Evolutionary conservation across 306 rosid species (phyloP), one percentile per base, ranked within the genome.

Genomic region (Delonix regia): DNA sequence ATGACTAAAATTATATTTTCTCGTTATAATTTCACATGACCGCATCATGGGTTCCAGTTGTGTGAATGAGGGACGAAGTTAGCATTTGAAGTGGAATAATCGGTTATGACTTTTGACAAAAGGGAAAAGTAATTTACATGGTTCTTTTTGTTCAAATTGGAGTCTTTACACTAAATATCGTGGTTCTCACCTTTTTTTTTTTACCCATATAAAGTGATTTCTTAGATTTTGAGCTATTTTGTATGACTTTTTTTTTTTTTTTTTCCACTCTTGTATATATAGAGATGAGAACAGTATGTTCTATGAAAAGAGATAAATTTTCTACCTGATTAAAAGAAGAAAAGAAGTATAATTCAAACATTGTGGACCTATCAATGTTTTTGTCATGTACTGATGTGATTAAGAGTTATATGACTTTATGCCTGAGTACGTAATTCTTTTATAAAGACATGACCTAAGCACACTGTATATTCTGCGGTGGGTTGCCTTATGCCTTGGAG

Each of bases 401-500:
- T 60, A 42, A 18, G 81, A 41, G 28, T 78, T 44, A 22, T 48
- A 44, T 74, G 77, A 62, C 78, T 39, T 60, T 63, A 53, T 68
- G 34, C 62, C 24, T 19, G 64, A 52, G 47, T 53, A 19, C 59
- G 9, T 44, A 66, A 71, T 66, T 42, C 59, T 57, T 49, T 18
- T 28, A 42, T 21, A 11, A 81, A 74, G 79, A 78, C 81, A 71
- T 85, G 76, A 38, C 47, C 21, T 51, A 66, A 53, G 79, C 22
- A 30, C 41, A 56, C 47, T 63, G 73, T 65, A 57, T 75, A 65
- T 67, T 75, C 63, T 59, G 48, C 52, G 15, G 22, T 57, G 77
- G 27, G 12, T 56, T 66, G 61, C 75, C 55, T 25, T 41, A 10
- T 60, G 82, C 45, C 76, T 42, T 28, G 11, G 52, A 57, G 71